Base-by-base conservation (phyloP, 2,329 filamentous ascomycete species). In the Hawksworthiomyces lignivorus region DNA sequence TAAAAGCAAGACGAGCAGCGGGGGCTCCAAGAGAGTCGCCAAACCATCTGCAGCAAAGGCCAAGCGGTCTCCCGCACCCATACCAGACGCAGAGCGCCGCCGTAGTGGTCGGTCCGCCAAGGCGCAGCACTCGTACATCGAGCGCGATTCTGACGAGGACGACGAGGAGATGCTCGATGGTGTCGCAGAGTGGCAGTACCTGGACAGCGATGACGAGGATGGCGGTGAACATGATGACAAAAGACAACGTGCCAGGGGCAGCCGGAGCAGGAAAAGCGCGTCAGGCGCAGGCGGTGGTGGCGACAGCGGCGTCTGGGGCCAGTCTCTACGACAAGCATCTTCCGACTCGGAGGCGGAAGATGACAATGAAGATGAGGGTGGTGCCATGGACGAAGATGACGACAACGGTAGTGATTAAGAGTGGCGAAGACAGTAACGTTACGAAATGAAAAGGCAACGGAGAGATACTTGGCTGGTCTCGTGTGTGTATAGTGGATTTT, bases 161-260 rank as follows among this genome's bases (percentile, higher is more conserved):
- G 74, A 79, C 46, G 68, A 75, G 48, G 75, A 79, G 54, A 80
- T 79, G 75, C 60, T 77, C 19, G 68, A 75, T 35, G 75, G 75
- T 3, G 75, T 79, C 5, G 73, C 74, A 1, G 62, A 74, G 53
- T 80, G 75, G 75, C 64, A 72, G 19, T 79, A 79, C 36, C 50
- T 62, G 3, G 54, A 58, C 4, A 63, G 59, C 15, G 61, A 62
- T 17, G 57, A 55, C 14, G 36, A 53, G 26, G 44, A 30, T 20
- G 20, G 24, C 3, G 35, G 21, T 4, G 18, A 15, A 12, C 35
- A 24, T 20, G 31, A 6, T 18, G 32, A 5, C 32, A 18, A 11
- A 10, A 26, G 21, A 28, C 10, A 18, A 19, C 19, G 26, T 24
- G 39, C 27, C 12, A 20, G 30, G 8, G 29, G 37, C 14, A 27